Conservation (phyloP, 305 asterid genomes). For the Solanum hybrid region DNA sequence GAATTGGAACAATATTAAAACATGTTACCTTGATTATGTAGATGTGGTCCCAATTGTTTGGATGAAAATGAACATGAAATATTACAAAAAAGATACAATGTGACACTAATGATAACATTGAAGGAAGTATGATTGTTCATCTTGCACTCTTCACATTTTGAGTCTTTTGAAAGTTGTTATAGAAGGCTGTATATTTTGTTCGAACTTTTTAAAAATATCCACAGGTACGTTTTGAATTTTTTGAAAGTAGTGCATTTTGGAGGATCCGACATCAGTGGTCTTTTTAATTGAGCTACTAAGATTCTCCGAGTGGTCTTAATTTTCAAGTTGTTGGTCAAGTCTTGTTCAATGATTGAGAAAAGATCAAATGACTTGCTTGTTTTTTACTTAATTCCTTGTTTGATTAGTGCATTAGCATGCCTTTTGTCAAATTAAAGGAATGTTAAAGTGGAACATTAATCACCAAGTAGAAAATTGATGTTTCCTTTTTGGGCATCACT, state of each 20-base stretch:
- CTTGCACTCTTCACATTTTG: constrained; percentile 10
- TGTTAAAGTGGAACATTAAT: constrained; percentile 2
- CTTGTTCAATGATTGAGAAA: constrained; percentile 7
- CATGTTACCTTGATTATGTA: not conserved
- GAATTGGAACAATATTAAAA: not conserved
- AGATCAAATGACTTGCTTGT: constrained; percentile 19
- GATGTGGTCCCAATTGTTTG: constrained; percentile 17
- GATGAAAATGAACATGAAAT: not conserved
- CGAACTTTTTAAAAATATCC: not conserved
- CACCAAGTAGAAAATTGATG: constrained; percentile 6
- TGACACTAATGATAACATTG: constrained; percentile 8
- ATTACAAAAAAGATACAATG: not conserved
- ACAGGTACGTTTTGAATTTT: not conserved
- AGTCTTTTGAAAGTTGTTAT: not conserved
- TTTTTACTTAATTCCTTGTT: constrained; percentile 7
- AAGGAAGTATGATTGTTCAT: constrained; percentile 9
- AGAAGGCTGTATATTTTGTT: not conserved
- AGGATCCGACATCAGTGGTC: not conserved
- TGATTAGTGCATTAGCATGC: constrained; percentile 1
- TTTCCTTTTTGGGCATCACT: constrained; percentile 15
- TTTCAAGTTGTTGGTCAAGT: constrained; percentile 1
- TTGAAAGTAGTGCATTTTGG: not conserved
- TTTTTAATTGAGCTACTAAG: not conserved
- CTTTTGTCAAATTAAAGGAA: not conserved
- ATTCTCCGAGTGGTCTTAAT: not conserved